Evolutionary conservation across 179 eudicot species (phyloP), one percentile per base, ranked within the genome.

Genomic region (Gypsophila paniculata): DNA sequence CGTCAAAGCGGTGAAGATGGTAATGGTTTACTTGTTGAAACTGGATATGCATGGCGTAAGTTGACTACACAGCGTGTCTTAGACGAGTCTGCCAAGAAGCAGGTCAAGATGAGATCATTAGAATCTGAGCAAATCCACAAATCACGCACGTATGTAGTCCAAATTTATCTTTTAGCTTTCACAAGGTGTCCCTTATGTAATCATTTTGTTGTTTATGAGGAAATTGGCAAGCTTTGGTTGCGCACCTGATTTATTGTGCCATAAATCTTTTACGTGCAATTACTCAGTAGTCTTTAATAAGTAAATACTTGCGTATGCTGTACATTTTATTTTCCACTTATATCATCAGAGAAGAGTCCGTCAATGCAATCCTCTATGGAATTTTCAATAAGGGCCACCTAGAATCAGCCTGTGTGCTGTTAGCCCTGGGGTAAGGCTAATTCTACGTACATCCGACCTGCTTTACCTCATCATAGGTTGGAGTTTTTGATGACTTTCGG

Each of bases 31-130:
- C 96, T 94, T 73, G 89, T 94, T 69, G 99, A 92, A 83, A 90
- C 97, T 60, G 99, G 99, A 72, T 81, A 84, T 76, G 89, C 90
- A 51, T 92, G 90, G 91, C 95, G 97, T 78, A 94, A 92, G 87
- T 70, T 94, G 84, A 92, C 85, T 82, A 89, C 87, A 44, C 92
- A 90, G 75, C 89, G 99, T 73, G 84, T 79, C 17, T 79, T 94
- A 84, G 99, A 94, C 61, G 97, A 94, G 72, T 87, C 96, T 46
- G 85, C 90, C 48, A 88, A 90, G 78, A 90, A 92, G 78, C 96
- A 90, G 75, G 94, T 94, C 69, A 94, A 92, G 82, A 92, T 74
- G 90, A 86, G 86, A 78, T 86, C 97, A 72, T 91, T 86, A 78
- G 96, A 94, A 86, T 97, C 86, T 71, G 92, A 90, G 70, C 85